These are phyloP conservation scores for Erythrobasidium hasegawianum DNA, from an alignment of 1,284 basidiomycete species.

Conservation along the genomic window DNA sequence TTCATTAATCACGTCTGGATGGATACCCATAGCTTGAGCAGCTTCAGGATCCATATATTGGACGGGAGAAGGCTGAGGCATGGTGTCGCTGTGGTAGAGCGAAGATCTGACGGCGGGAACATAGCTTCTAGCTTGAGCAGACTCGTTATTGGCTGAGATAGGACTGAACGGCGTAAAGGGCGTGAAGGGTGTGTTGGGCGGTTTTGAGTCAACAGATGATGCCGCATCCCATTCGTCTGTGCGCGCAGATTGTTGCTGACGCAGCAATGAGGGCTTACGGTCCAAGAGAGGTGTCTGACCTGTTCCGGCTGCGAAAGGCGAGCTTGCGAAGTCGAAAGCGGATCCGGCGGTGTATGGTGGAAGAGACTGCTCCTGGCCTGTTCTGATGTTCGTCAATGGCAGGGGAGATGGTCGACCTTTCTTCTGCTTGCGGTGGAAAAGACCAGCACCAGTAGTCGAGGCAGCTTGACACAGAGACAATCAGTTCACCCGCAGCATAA, in stretches of 20 bases:
- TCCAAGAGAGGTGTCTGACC: conserved; percentile 23
- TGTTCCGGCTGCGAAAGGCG: conserved; percentile 19
- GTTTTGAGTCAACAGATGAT: neutral
- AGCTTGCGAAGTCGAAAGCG: conserved; percentile 1
- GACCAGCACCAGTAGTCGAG: neutral
- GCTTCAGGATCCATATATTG: conserved; percentile 32
- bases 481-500: no score
- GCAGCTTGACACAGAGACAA: no score
- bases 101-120: conserved; percentile 6
- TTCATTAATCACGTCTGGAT: conserved; percentile 27
- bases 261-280: conserved; percentile 7
- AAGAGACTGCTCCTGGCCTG: conserved; percentile 17
- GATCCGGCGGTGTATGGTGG: conserved; percentile 14
- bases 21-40: conserved; percentile 33
- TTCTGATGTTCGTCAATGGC: conserved; percentile 12
- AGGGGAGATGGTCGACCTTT: conserved; percentile 23
- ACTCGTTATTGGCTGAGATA: neutral
- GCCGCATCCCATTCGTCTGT: conserved; percentile 1
- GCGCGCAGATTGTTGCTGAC: neutral
- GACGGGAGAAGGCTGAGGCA: conserved; percentile 20
- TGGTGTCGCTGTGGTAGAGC: conserved; percentile 9
- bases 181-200: conserved; percentile 10
- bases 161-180: conserved; percentile 31
- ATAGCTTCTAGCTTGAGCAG: neutral
- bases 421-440: conserved; percentile 5